Evolutionary conservation across 2,329 filamentous ascomycete genomes (phyloP).

Genomic region (Cladosporium sp.): DNA sequence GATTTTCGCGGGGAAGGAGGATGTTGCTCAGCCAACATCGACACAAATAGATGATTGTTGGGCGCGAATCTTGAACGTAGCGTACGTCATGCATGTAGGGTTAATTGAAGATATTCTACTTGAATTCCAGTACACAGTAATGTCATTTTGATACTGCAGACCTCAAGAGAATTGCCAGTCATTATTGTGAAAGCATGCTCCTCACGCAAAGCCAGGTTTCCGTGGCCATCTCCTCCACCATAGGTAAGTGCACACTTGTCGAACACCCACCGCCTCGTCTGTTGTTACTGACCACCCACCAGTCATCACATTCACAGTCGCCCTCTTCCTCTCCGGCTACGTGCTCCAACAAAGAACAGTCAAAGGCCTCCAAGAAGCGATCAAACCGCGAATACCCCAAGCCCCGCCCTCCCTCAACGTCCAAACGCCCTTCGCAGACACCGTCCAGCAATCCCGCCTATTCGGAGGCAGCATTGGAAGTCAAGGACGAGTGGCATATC

Average conservation of each 20-base stretch:
- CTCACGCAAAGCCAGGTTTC: slow-evolving; percentile 68
- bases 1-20: slow-evolving; percentile 7
- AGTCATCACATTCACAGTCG: slow-evolving; percentile 38
- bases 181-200: slow-evolving; percentile 44
- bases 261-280: not conserved
- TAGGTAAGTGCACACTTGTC: slow-evolving; percentile 51
- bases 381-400: slow-evolving; percentile 51
- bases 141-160: too few species aligned
- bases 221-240: slow-evolving; percentile 57
- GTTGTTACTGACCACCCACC: not conserved
- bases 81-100: slow-evolving; percentile 5
- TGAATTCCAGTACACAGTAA: not conserved
- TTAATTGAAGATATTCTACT: not conserved
- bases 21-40: slow-evolving; percentile 11
- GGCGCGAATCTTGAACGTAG: not conserved
- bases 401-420: slow-evolving; percentile 27
- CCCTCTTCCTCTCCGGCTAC: slow-evolving; percentile 85
- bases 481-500: slow-evolving; percentile 23
- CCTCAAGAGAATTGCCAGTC: too few species aligned
- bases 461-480: slow-evolving; percentile 21
- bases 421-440: slow-evolving; percentile 11
- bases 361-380: slow-evolving; percentile 67
- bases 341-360: slow-evolving; percentile 82
- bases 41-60: slow-evolving; percentile 2
- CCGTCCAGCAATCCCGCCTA: slow-evolving; percentile 24